Evolutionary conservation across 768 basidiomycete species (phyloP).

Genomic region (Suillus ampliporus): DNA sequence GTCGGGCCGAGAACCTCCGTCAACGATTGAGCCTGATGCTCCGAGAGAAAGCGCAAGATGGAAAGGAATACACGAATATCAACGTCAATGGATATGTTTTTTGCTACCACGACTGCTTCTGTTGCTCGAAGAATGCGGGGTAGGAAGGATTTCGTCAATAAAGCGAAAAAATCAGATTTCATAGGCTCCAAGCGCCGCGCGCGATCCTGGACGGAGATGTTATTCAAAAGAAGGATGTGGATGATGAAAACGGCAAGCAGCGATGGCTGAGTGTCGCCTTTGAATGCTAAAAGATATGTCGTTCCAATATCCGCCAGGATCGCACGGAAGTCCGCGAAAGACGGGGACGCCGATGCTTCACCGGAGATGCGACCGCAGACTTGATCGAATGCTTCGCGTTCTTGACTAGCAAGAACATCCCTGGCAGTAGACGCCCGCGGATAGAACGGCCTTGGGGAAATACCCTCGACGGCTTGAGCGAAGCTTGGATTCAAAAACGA

Average conservation of each 20-base stretch:
- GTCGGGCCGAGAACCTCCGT: conserved; percentile 36
- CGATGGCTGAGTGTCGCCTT: conserved; percentile 11
- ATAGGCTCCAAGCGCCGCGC: conserved; percentile 40
- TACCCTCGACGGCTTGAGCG: conserved; percentile 18
- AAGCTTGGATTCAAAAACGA: conserved; percentile 54
- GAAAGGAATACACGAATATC: conserved; percentile 59
- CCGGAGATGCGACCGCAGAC: neutral
- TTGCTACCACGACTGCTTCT: conserved; percentile 28
- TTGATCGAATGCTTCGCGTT: too few species aligned
- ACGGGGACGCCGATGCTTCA: neutral
- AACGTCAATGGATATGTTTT: conserved; percentile 45
- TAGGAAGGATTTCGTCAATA: conserved; percentile 47
- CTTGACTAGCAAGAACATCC: conserved; percentile 14
- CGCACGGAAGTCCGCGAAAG: neutral
- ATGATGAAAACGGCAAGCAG: conserved; percentile 46
- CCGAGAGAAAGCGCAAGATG: conserved; percentile 46
- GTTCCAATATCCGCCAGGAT: neutral
- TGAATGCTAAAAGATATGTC: neutral
- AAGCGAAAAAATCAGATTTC: conserved; percentile 30
- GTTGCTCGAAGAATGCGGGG: conserved; percentile 43
- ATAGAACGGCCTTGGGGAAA: conserved; percentile 17
- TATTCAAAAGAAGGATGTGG: conserved; percentile 45
- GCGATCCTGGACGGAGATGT: conserved; percentile 45
- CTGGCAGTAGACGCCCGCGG: conserved; percentile 14
- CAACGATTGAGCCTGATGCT: conserved; percentile 25